These are phyloP conservation scores for Porcisia hertigi DNA, from an alignment of 208 protist genomes.

Conservation along the genomic window DNA sequence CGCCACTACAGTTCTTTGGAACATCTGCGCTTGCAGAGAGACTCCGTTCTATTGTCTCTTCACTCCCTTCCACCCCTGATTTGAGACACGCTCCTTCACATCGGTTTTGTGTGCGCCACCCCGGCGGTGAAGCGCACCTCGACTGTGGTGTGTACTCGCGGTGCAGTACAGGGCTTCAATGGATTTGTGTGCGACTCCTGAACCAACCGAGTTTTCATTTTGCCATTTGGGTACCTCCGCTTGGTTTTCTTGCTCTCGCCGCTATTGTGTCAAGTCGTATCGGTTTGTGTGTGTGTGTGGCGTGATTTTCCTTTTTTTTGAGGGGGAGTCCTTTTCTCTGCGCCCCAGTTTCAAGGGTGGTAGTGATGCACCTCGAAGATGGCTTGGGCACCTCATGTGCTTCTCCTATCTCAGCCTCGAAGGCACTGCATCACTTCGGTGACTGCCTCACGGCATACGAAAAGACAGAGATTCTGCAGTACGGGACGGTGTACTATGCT, in stretches of 20 bases:
- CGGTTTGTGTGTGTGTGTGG: background rate
- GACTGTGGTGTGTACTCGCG: constrained; percentile 3
- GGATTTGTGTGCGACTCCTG: no score
- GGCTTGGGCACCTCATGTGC: background rate
- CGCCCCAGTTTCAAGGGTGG: background rate
- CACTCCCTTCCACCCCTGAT: background rate
- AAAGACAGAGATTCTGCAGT: constrained; percentile 61
- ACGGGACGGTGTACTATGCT: constrained; percentile 56
- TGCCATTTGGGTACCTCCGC: background rate
- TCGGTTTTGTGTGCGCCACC: background rate
- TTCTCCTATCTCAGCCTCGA: constrained; percentile 16
- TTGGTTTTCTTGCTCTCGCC: constrained; percentile 2
- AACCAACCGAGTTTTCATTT: constrained; percentile 8
- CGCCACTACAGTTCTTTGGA: constrained; percentile 7
- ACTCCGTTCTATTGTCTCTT: background rate
- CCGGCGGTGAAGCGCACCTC: background rate
- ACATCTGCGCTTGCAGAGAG: background rate
- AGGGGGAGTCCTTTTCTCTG: constrained; percentile 2
- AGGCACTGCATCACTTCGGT: constrained; percentile 32
- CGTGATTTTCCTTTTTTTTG: constrained; percentile 1
- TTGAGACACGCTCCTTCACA: background rate
- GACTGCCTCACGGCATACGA: constrained; percentile 61
- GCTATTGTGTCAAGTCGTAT: background rate
- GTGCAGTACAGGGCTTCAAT: background rate
- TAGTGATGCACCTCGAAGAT: background rate